Percentiles rank a stretch among this genome's conserved stretches.
Evolutionary conservation across 306 rosid species (phyloP).

Genomic region (Vicia sativa): DNA sequence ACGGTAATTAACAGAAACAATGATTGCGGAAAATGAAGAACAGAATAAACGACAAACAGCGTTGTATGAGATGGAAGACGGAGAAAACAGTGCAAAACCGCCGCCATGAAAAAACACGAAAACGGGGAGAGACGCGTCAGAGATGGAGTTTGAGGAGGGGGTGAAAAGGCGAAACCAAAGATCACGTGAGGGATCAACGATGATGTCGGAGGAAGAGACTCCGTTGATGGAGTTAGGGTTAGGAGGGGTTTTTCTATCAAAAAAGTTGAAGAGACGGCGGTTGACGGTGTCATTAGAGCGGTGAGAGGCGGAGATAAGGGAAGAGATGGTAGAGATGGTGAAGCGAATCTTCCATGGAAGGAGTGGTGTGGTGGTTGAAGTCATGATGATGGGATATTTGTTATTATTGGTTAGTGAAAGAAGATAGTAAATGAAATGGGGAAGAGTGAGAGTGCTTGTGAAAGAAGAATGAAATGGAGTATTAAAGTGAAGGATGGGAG

Average conservation of each 20-base stretch:
- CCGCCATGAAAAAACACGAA: constrained; percentile 46
- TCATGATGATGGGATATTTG: background rate
- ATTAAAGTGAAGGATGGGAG: too few species aligned
- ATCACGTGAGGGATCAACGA: constrained; percentile 46
- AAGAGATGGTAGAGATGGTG: background rate
- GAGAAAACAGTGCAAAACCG: constrained; percentile 54
- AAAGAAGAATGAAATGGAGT: too few species aligned
- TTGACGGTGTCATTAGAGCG: constrained; percentile 57
- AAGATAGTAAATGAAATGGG: too few species aligned
- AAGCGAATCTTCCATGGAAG: constrained; percentile 62
- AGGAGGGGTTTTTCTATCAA: constrained; percentile 40
- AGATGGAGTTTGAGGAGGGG: constrained; percentile 33
- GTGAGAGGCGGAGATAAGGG: constrained; percentile 27
- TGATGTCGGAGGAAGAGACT: constrained; percentile 57
- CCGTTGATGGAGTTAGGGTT: constrained; percentile 39
- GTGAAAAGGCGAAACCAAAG: constrained; percentile 62
- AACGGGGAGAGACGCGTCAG: background rate
- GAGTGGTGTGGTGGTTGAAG: background rate
- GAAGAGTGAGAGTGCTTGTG: too few species aligned
- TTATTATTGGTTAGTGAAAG: too few species aligned
- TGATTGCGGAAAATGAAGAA: constrained; percentile 44
- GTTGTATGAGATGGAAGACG: constrained; percentile 46
- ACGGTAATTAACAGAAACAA: constrained; percentile 75
- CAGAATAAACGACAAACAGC: constrained; percentile 51
- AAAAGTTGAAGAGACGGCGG: constrained; percentile 57